Evolutionary conservation across 306 rosid species (phyloP).

Genomic region (Gleditsia sinensis): DNA sequence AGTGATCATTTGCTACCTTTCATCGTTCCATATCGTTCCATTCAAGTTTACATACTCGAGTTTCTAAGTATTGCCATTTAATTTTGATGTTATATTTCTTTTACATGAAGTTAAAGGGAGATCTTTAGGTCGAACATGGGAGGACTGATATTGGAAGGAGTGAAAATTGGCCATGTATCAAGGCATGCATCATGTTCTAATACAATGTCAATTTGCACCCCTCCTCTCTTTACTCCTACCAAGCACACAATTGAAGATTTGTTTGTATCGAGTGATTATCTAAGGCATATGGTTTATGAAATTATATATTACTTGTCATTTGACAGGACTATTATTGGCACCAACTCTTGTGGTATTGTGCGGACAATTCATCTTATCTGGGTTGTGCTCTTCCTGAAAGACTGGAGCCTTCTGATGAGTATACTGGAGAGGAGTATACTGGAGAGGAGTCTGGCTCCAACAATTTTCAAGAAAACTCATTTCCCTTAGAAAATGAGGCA

Average conservation of each 20-base stretch:
- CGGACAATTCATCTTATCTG: conserved; percentile 71
- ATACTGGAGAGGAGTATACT: conserved; percentile 35
- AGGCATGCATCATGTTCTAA: too few relatives aligned
- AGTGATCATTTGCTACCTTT: too few relatives aligned
- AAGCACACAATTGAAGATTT: not conserved
- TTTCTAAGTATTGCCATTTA: too few relatives aligned
- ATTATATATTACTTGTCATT: conserved; percentile 28
- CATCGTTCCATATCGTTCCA: too few relatives aligned
- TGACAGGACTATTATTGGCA: conserved; percentile 81
- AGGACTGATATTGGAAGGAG: too few relatives aligned
- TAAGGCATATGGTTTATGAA: conserved; percentile 27
- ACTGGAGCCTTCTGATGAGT: conserved; percentile 39
- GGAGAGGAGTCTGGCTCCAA: conserved; percentile 35
- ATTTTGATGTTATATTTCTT: too few relatives aligned
- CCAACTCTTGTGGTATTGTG: conserved; percentile 84
- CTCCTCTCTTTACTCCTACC: not conserved
- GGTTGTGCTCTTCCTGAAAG: conserved; percentile 81
- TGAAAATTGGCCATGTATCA: too few relatives aligned
- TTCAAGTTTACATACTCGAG: too few relatives aligned
- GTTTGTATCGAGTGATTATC: not conserved
- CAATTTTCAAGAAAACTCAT: conserved; percentile 30
- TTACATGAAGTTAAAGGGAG: too few relatives aligned
- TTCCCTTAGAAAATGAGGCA: conserved; percentile 28
- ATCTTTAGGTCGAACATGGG: too few relatives aligned
- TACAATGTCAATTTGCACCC: not conserved